Evolutionary conservation across 768 basidiomycete genomes (phyloP).

Genomic region (Pisolithus marmoratus): DNA sequence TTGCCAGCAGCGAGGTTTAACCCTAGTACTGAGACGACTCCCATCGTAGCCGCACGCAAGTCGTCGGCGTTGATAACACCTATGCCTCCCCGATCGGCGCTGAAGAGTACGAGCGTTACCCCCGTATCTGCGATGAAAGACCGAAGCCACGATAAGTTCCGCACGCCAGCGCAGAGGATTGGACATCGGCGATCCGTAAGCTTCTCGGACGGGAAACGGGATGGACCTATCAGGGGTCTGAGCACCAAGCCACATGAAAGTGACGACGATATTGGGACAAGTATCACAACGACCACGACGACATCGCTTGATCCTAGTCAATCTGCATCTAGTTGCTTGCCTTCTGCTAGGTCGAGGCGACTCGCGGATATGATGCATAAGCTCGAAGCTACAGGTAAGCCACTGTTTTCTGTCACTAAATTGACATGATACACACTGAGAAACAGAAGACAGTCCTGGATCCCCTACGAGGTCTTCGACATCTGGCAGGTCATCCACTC

Average conservation of each 20-base stretch:
- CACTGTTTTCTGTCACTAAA: background rate
- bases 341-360: conserved; percentile 70
- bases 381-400: conserved; percentile 62
- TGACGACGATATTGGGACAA: conserved; percentile 30
- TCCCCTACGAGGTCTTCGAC: conserved; percentile 53
- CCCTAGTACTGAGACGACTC: conserved; percentile 12
- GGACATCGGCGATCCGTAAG: conserved; percentile 82
- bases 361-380: conserved; percentile 77
- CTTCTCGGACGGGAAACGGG: conserved; percentile 91
- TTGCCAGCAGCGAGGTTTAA: background rate
- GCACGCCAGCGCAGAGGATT: conserved; percentile 47
- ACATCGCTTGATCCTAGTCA: conserved; percentile 15
- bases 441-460: conserved; percentile 34
- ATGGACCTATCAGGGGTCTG: conserved; percentile 80
- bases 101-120: conserved; percentile 44
- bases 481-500: conserved; percentile 36
- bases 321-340: conserved; percentile 30
- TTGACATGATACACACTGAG: conserved; percentile 2
- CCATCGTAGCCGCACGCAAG: conserved; percentile 11
- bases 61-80: conserved; percentile 13
- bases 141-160: conserved; percentile 40
- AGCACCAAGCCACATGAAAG: conserved; percentile 31
- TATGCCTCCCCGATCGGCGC: conserved; percentile 34
- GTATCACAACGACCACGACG: background rate
- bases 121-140: conserved; percentile 57